Conservation (phyloP, 2,329 filamentous ascomycete genomes). For the Phaeosphaeriaceae sp. region DNA sequence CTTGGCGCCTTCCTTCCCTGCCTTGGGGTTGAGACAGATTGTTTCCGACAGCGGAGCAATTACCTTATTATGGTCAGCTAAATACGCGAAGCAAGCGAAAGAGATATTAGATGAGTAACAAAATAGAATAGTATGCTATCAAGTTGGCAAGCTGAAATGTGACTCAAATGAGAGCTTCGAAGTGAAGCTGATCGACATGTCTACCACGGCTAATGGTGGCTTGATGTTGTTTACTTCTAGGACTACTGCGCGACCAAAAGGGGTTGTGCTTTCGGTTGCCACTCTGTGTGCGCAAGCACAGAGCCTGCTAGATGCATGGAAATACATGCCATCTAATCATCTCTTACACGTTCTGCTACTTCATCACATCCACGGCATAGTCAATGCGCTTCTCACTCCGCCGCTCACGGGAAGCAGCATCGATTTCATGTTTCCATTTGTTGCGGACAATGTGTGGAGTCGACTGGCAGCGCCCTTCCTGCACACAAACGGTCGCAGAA, state of each 20-base stretch:
- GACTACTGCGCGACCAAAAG: slow-evolving; percentile 94
- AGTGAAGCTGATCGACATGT: slow-evolving; percentile 56
- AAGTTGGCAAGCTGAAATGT: too few relatives aligned
- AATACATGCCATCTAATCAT: slow-evolving; percentile 77
- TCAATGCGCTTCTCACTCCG: slow-evolving; percentile 89
- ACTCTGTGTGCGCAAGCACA: slow-evolving; percentile 82
- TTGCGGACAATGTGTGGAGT: slow-evolving; percentile 82
- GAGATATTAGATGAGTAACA: slow-evolving; percentile 76
- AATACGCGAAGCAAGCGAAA: slow-evolving; percentile 75
- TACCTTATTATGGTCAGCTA: slow-evolving; percentile 78
- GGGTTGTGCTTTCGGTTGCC: slow-evolving; percentile 80
- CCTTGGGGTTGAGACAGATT: slow-evolving; percentile 87
- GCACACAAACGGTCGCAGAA: slow-evolving; percentile 32
- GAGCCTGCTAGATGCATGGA: slow-evolving; percentile 85
- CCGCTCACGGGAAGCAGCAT: slow-evolving; percentile 85
- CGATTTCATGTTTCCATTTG: slow-evolving; percentile 96
- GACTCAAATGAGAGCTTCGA: too few relatives aligned
- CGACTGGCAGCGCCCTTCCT: slow-evolving; percentile 84
- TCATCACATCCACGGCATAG: slow-evolving; percentile 95
- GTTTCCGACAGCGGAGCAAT: slow-evolving; percentile 83
- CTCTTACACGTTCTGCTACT: slow-evolving; percentile 91
- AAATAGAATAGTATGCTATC: slow-evolving; percentile 57
- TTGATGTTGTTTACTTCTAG: slow-evolving; percentile 99
- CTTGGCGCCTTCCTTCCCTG: slow-evolving; percentile 84
- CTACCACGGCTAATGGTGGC: slow-evolving; percentile 65